phyloP scores from a whole-genome alignment of 2,329 filamentous ascomycete genomes.

The Huntiella moniliformis region DNA sequence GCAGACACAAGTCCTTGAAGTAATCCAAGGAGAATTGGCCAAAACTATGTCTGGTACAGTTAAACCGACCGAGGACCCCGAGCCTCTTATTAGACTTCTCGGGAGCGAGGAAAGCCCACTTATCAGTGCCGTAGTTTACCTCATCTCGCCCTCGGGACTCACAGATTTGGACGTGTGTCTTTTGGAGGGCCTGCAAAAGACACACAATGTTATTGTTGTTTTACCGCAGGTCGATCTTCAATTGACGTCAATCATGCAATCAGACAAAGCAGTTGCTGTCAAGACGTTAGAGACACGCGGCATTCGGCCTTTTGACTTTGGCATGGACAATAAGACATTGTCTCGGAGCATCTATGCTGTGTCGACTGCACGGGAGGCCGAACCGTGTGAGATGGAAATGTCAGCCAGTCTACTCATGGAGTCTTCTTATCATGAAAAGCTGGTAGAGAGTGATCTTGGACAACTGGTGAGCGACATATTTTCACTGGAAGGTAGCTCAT shows the following conservation, averaged over 20 bases:
- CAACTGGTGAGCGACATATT: constrained; percentile 57
- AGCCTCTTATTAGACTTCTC: constrained; percentile 53
- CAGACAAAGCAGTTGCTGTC: neutral
- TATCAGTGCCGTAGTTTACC: constrained; percentile 70
- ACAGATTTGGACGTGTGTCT: constrained; percentile 47
- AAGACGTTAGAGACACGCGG: constrained; percentile 30
- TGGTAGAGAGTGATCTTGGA: constrained; percentile 55
- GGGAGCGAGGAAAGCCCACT: constrained; percentile 67
- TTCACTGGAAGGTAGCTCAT: constrained; percentile 56
- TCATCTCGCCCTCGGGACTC: constrained; percentile 50
- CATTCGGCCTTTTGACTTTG: constrained; percentile 49
- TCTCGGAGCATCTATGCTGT: constrained; percentile 43
- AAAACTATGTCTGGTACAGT: no score
- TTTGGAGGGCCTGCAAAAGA: constrained; percentile 46
- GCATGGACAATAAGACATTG: neutral
- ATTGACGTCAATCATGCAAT: neutral
- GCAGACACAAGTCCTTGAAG: no score
- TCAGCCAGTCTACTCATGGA: constrained; percentile 89
- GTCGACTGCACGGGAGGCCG: constrained; percentile 33
- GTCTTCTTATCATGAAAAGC: constrained; percentile 68
- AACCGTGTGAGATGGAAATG: constrained; percentile 35
- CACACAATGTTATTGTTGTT: constrained; percentile 74
- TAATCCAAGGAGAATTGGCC: no score
- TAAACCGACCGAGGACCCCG: constrained; percentile 20
- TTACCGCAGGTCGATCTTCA: constrained; percentile 25